Base-by-base conservation (phyloP, 441 rosid genomes). In the Erodium chrysanthum region DNA sequence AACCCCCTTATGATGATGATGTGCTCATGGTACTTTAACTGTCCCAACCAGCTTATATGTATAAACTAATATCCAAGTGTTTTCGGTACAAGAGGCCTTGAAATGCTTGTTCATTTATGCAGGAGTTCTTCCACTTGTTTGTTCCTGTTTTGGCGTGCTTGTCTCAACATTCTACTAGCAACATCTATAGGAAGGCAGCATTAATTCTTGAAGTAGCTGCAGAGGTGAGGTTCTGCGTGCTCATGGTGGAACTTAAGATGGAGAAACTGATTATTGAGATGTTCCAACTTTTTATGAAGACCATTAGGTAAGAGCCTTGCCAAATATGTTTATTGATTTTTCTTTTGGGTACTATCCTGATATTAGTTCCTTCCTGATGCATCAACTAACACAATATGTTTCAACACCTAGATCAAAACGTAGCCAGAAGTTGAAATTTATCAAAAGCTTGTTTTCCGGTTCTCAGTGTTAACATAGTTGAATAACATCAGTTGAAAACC, bases 231-330 rank as follows among this genome's bases (percentile, higher is more conserved):
- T 79, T 85, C n/a, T 78, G 81, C 70, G 71, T 87, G 65, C 69
- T 86, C 75, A 82, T 89, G 96, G 64, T 86, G 80, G 93, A 89
- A 73, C 83, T 89, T 63, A 84, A 85, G 33, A 83, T 88, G 56
- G 70, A 87, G 74, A 75, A 69, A 44, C 77, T 86, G 75, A 78
- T 89, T 65, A 40, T 77, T 25, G 79, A 83, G 76, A 86, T 85
- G 85, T 84, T 89, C 74, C 80, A 54, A 65, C 77, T 23, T 35
- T 82, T 86, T 76, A 69, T 86, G 66, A 78, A 54, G 65, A 69
- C 71, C 69, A 78, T 81, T 46, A 76, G 87, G 96, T 89, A 79
- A 70, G 44, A 64, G 70, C 69, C 67, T 67, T 73, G 21, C 61
- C 31, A 20, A n/a, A 64, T 17, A 15, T 25, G 21, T 71, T 69